A percentile compares a stretch with the other conserved stretches of the same genome.
Conservation (phyloP, 495 filamentous ascomycete genomes). For the Penicillium daleae region DNA sequence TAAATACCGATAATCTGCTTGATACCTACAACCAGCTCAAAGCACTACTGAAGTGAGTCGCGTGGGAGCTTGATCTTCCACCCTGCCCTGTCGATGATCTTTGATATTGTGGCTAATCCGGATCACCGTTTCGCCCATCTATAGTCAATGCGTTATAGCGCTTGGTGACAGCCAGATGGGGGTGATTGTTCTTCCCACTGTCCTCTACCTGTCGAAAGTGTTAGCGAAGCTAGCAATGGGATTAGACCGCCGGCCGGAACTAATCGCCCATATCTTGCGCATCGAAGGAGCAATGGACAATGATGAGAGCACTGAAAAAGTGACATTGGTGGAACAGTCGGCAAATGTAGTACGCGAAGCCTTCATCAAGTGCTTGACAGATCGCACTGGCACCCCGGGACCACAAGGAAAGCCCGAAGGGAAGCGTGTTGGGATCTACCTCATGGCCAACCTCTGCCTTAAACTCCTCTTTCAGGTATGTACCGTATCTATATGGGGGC, state of each 20-base stretch:
- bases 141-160: conserved; percentile 74
- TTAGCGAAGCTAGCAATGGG: conserved; percentile 80
- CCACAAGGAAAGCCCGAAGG: conserved; percentile 65
- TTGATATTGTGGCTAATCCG: conserved; percentile 10
- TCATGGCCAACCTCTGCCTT: conserved; percentile 86
- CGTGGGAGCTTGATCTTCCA: not conserved
- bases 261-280: conserved; percentile 60
- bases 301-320: conserved; percentile 60
- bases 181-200: conserved; percentile 73
- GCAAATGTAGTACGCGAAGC: conserved; percentile 87
- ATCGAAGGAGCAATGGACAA: conserved; percentile 52
- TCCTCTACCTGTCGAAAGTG: conserved; percentile 73
- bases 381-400: conserved; percentile 67
- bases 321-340: conserved; percentile 80
- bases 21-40: conserved; percentile 75
- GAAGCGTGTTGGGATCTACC: conserved; percentile 84
- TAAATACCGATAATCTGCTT: conserved; percentile 73
- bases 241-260: conserved; percentile 73
- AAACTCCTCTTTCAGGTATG: conserved; percentile 83
- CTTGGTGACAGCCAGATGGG: conserved; percentile 79
- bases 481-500: not conserved
- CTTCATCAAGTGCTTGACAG: conserved; percentile 87
- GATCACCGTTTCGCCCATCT: not conserved
- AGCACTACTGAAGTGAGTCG: conserved; percentile 67
- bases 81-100: not conserved